Base-by-base conservation (phyloP, 768 basidiomycete genomes). In the Pulveroboletus sp. region DNA sequence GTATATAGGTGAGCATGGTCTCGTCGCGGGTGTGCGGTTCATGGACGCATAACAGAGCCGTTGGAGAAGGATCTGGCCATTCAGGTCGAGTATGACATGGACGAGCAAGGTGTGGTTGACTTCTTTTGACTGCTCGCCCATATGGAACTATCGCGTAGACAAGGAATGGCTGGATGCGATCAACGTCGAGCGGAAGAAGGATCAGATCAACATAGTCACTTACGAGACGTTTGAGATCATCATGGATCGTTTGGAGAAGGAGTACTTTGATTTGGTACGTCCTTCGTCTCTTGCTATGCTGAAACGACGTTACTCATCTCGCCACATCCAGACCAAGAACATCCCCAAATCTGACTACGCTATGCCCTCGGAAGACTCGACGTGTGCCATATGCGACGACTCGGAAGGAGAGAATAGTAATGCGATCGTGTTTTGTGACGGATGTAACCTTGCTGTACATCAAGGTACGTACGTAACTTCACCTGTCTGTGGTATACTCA, bases 41-140 rank as follows among this genome's bases (percentile, higher is more conserved):
- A n/a, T 44, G 62, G 51, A 56, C 23, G 36, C 29, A 40, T 40
- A 23, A 20, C 62, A 91, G 93, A 96, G 61, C 95, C 95, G 0
- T 73, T 96, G 56, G 95, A 99, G 64, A 83, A 81, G 40, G 96
- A 99, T 56, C 80, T 98, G 16, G 86, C 87, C 7, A 80, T 82
- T 32, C 93, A 95, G 58, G 95, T 99, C 20, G 96, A 98, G 68
- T 99, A 99, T 74, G 96, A 98, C 64, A 98, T 99, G 93, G 96
- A 98, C 63, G 96, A 97, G 64, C 94, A 97, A 81, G 94, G 93
- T 87, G 31, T 17, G 74, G 59, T 17, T 11, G 16, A 29, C 34
- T 19, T 32, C 6, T 11, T 17, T 45, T 16, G 30, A 43, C 13
- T 22, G 43, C 47, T 37, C 34, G 14, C 48, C 55, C 50, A 56